These are phyloP conservation scores for Coccomyxa subellipsoidea DNA, from an alignment of 163 green algal species.

Conservation along the genomic window DNA sequence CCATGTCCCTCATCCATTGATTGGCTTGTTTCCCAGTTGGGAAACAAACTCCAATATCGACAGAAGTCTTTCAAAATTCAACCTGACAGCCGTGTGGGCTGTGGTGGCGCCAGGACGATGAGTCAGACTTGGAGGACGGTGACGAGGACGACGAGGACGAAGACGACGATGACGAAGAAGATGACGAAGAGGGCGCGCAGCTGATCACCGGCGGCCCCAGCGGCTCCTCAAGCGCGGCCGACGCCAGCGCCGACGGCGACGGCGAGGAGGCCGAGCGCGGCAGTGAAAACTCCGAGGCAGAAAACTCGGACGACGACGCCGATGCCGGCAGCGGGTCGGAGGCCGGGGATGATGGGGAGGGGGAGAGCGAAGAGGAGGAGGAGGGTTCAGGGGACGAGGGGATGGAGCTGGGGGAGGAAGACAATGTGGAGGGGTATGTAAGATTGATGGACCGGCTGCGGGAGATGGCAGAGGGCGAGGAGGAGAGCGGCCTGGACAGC, in stretches of 20 bases:
- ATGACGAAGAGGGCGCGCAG: conserved; percentile 3
- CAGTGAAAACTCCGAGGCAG: background rate
- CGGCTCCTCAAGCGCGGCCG: background rate
- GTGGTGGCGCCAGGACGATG: conserved; percentile 7
- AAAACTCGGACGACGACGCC: background rate
- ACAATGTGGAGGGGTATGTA: background rate
- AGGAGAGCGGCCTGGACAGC: background rate
- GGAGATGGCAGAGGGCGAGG: background rate
- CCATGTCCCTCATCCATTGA: too few species aligned
- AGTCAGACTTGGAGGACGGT: conserved; percentile 12
- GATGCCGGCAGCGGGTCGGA: background rate
- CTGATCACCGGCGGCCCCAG: background rate
- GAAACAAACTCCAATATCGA: too few species aligned
- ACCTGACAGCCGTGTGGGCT: too few species aligned
- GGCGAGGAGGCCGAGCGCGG: background rate
- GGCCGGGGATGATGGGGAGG: background rate
- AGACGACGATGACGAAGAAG: background rate
- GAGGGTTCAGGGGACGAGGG: background rate
- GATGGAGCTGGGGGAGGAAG: background rate
- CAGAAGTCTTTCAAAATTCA: too few species aligned
- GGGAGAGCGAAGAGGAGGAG: background rate
- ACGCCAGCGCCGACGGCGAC: background rate
- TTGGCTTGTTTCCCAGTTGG: too few species aligned
- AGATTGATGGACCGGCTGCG: background rate
- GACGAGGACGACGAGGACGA: conserved; percentile 1